Evolutionary conservation across 441 rosid genomes (phyloP), one percentile per base, ranked within the genome.

Genomic region (Jatropha podagrica): DNA sequence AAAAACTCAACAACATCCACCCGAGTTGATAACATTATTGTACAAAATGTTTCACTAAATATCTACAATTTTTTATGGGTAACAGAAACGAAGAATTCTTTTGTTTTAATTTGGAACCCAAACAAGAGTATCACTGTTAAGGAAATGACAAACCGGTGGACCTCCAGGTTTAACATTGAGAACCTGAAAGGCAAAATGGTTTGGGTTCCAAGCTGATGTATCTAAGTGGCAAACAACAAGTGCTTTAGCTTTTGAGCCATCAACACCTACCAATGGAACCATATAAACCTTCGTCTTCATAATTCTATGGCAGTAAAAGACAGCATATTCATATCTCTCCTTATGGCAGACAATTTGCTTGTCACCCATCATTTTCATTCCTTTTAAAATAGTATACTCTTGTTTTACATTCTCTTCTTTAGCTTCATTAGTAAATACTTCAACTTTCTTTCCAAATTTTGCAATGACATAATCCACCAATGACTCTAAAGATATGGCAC

Each of bases 401-500:
- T 71, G 65, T 13, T 58, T 9, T 38, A 56, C 56, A 2, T 56
- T 71, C 54, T 71, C 63, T 23, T 71, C 49, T 44, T 56, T 42
- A 18, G 18, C 64, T 48, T 71, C 65, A 23, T 71, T 56, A 2
- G 38, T 40, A 12, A 56, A 3, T 2, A 37, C 32, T 14, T 59
- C 8, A 26, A 60, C 67, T 0, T 63, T 59, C 9, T 26, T 23
- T 13, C 75, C 67, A 18, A 42, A 37, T 55, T 23, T 72, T 8
- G 18, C 7, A 23, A 60, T 26, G 5, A 71, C 41, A 14, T 40
- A 59, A 38, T 71, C 74, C 0, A 58, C 55, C 58, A 71, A 44
- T 3, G 74, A 27, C 58, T 71, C 74, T 40, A 71, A 71, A 13
- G 74, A 70, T 8, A 49, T 70, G 4, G 73, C 73, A n/a, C 73